Percentiles rank a stretch among this genome's conserved stretches.
phyloP scores from a whole-genome alignment of 73 alveolate species.

The Stentor coeruleus region DNA sequence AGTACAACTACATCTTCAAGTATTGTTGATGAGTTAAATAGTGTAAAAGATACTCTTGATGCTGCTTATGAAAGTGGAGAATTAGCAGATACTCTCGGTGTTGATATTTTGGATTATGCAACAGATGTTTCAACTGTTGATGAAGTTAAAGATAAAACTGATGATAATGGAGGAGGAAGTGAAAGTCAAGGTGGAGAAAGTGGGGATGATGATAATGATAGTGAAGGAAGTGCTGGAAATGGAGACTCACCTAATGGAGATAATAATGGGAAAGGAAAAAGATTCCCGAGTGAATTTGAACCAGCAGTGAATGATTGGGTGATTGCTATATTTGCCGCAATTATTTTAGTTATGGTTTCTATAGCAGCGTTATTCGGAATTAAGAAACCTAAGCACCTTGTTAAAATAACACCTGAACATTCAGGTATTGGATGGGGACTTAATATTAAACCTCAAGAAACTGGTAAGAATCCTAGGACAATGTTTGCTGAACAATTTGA shows the following conservation, averaged over 20 bases:
- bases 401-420: too few species aligned
- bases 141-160: neutral
- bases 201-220: neutral
- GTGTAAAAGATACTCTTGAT: neutral
- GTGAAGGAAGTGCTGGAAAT: neutral
- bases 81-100: neutral
- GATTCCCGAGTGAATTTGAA: neutral
- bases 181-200: neutral
- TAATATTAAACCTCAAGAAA: too few species aligned
- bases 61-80: neutral
- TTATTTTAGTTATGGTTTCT: neutral
- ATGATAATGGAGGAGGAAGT: neutral
- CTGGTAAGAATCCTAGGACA: too few species aligned
- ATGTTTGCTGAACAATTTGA: too few species aligned
- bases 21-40: neutral
- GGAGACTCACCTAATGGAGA: neutral
- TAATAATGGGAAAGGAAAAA: neutral
- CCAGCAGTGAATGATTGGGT: conserved; percentile 22
- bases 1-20: neutral
- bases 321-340: neutral
- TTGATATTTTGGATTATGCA: neutral
- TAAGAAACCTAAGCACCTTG: too few species aligned
- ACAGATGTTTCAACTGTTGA: neutral
- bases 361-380: neutral
- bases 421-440: too few species aligned